These are phyloP conservation scores for Malania oleifera DNA, from an alignment of 164 flowering plant species.

Conservation along the genomic window DNA sequence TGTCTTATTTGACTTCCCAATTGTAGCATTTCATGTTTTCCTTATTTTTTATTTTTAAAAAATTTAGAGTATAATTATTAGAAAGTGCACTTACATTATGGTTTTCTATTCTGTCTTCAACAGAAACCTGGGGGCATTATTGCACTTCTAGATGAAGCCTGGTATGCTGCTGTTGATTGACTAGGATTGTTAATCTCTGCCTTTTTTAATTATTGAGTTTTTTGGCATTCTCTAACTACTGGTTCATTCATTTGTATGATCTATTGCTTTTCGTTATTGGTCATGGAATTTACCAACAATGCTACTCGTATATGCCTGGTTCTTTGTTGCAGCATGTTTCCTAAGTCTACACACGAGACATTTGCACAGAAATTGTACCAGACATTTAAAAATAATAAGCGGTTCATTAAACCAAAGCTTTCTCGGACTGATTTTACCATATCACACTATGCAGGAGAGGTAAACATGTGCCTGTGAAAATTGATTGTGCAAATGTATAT, in stretches of 20 bases:
- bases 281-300: no score
- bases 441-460: slow-evolving; percentile 97
- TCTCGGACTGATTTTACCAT: slow-evolving; percentile 90
- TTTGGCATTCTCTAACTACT: not conserved
- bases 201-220: slow-evolving; percentile 3
- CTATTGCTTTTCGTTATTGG: no score
- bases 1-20: not conserved
- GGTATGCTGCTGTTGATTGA: slow-evolving; percentile 42
- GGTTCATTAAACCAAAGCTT: slow-evolving; percentile 93
- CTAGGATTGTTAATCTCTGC: no score
- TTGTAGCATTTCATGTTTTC: not conserved
- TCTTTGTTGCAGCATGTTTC: slow-evolving; percentile 81
- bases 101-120: not conserved
- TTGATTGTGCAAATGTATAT: no score
- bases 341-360: slow-evolving; percentile 97
- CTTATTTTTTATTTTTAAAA: not conserved
- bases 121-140: slow-evolving; percentile 99
- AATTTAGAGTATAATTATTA: no score
- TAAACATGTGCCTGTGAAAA: slow-evolving; percentile 23
- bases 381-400: slow-evolving; percentile 77
- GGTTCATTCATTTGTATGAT: no score
- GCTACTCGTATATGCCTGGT: slow-evolving; percentile 11
- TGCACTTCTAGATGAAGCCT: slow-evolving; percentile 96
- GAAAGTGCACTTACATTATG: no score
- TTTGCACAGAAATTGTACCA: slow-evolving; percentile 95